Base-by-base conservation (phyloP, 495 filamentous ascomycete species). In the Penicillium odoratum region DNA sequence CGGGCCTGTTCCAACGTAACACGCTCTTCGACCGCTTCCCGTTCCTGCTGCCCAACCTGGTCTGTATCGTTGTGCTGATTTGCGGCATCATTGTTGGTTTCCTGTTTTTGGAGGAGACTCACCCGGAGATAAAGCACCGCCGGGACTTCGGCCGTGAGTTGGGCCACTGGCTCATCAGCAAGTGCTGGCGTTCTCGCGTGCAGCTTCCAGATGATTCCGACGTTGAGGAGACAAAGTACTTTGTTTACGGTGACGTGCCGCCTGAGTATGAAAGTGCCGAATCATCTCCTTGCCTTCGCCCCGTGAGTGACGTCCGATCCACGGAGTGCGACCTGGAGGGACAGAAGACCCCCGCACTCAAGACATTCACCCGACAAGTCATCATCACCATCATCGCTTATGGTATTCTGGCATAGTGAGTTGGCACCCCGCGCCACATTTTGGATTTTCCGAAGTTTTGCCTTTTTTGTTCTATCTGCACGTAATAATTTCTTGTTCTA, bases 361-460 rank as follows among this genome's bases (percentile, higher is more conserved):
- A 82, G 59, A 83, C 83, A 5, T 96, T 98, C 67, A 97, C 88
- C 16, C 81, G 74, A 63, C 90, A 92, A 50, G 89, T 98, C 48
- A 68, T 95, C 49, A 75, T 91, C 44, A 90, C 89, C 60, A 96
- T 98, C 59, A 71, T 93, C 48, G 90, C 86, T 51, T 96, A 94
- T 65, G 95, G 94, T 38, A 90, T 98, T 64, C 81, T 98, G 30
- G 94, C 94, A 58, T 97, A 96, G 90, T 97, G 83, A 84, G 92
- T 88, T 57, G 58, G 51, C 53, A 40, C 55, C 59, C 30, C 25
- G 33, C 7, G 10, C 52, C 59, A 34, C 51, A 50, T 13, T n/a
- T 25, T 54, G 53, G 30, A 25, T 51, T 50, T 36, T 47, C 40
- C 72, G 16, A 30, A 10, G 18, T 36, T 45, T 21, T n/a, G 46